phyloP scores from a whole-genome alignment of 306 rosid species.

The Cajanus cajan region DNA sequence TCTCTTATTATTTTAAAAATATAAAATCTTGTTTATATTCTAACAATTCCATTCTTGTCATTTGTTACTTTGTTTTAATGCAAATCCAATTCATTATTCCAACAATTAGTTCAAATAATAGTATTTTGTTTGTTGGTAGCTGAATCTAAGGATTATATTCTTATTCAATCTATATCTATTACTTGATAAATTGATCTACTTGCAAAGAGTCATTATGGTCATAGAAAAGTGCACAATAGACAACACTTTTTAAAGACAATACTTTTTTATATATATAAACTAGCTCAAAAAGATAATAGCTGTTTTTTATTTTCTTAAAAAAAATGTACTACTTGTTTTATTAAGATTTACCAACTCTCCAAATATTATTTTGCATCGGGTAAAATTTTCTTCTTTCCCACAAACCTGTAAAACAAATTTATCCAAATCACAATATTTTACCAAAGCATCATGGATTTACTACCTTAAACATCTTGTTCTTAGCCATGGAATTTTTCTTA shows the following conservation, averaged over 20 bases:
- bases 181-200: too few relatives aligned
- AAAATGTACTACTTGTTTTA: too few relatives aligned
- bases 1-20: too few relatives aligned
- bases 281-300: too few relatives aligned
- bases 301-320: too few relatives aligned
- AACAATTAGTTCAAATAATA: too few relatives aligned
- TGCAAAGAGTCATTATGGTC: too few relatives aligned
- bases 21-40: too few relatives aligned
- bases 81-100: background rate
- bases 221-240: too few relatives aligned
- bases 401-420: background rate
- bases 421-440: background rate
- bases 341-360: background rate
- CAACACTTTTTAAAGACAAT: too few relatives aligned
- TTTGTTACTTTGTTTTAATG: background rate
- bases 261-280: too few relatives aligned
- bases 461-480: background rate
- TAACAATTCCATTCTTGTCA: background rate
- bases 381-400: background rate
- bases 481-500: background rate
- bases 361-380: background rate
- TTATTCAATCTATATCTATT: too few relatives aligned
- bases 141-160: background rate
- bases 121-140: background rate
- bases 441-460: background rate